A percentile compares a stretch with the other conserved stretches of the same genome.
phyloP scores from a whole-genome alignment of 257 asterid species.

The Nicotiana noctiflora region DNA sequence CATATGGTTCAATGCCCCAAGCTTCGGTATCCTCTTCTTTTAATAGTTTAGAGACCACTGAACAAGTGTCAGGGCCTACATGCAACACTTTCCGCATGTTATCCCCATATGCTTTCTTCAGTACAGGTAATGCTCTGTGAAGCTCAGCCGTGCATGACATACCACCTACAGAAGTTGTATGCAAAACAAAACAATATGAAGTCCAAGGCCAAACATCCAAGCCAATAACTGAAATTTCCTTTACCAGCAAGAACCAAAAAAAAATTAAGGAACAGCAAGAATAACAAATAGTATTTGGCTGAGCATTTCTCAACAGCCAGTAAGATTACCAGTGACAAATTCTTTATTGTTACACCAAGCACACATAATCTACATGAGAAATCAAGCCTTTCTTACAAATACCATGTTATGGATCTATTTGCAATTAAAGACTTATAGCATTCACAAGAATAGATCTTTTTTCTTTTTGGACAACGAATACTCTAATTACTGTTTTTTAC shows the following conservation, averaged over 20 bases:
- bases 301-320: not conserved
- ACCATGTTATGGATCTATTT: not conserved
- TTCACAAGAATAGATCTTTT: not conserved
- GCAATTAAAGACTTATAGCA: not conserved
- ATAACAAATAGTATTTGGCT: not conserved
- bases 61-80: conserved; percentile 88
- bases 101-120: conserved; percentile 79
- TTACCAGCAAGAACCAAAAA: not conserved
- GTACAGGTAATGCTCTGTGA: conserved; percentile 50
- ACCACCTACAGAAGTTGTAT: conserved; percentile 43
- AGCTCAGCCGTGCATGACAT: conserved; percentile 61
- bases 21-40: conserved; percentile 89
- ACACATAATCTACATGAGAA: conserved; percentile 5
- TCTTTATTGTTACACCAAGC: not conserved
- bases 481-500: not conserved
- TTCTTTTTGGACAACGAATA: not conserved
- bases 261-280: not conserved
- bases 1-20: conserved; percentile 92
- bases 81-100: conserved; percentile 73
- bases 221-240: not conserved
- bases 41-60: conserved; percentile 51
- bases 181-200: not conserved
- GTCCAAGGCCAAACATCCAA: not conserved
- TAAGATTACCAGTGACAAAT: not conserved
- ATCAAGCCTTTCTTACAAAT: not conserved